Base-by-base conservation (phyloP, 345 rosid genomes). In the Eucalyptus regnans region DNA sequence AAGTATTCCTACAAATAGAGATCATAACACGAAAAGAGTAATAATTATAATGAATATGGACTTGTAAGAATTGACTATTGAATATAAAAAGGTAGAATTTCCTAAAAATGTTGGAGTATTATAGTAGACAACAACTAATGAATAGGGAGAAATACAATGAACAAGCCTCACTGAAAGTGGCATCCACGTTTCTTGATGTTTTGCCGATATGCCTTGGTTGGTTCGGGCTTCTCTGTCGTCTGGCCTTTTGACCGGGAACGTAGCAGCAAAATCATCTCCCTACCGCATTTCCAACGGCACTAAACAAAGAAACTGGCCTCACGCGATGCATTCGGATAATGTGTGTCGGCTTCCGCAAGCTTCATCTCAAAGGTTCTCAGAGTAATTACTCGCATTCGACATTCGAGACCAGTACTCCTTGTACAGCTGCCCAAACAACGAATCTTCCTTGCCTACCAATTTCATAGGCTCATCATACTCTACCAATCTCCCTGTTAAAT, bases 361-460 rank as follows among this genome's bases (percentile, higher is more conserved):
- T 85, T 85, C 87, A 49, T 49, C 41, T 37, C 17, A 27, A 27
- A 64, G 76, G 41, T 41, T 25, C 50, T 76, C 81, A 37, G 50
- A 16, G 62, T 46, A 86, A 89, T 15, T 85, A 11, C 86, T 66
- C 11, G 90, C 85, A 50, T 43, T 89, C 27, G 87, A 68, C 58
- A 56, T 56, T 79, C 89, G 84, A 87, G 89, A 88, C 91, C 89
- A 66, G 71, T 90, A 90, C 41, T 90, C 91, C 88, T 87, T 90
- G 87, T 64, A 68, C n/a, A 90, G 91, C 87, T 88, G 91, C 85
- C 89, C 89, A 20, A 90, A 90, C 66, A 90, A 37, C 5, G 88
- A 90, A 27, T 52, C 91, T 6, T 90, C 89, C 89, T 46, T 43
- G 86, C 86, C 84, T 37, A 90, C 50, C 85, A 90, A 87, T 48